A percentile compares a stretch with the other conserved stretches of the same genome.
phyloP scores from a whole-genome alignment of 306 rosid genomes.

The Oxytropis ochrocephala region DNA sequence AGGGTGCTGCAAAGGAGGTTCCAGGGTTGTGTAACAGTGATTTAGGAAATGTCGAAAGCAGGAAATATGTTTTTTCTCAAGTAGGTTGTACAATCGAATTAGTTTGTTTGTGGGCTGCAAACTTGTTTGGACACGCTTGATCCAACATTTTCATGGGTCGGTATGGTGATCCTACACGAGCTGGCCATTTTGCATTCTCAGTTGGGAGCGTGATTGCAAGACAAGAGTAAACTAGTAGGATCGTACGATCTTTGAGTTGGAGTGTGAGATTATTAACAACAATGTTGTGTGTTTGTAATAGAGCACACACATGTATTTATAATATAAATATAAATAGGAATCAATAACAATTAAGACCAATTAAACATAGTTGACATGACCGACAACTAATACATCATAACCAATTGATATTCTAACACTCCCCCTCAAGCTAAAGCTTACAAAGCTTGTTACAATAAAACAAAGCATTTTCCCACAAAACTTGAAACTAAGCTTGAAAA shows the following conservation, averaged over 20 bases:
- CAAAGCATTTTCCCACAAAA: no score
- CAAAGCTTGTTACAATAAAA: no score
- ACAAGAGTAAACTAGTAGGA: not conserved
- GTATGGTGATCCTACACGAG: not conserved
- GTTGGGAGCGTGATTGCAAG: not conserved
- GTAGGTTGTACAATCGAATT: not conserved
- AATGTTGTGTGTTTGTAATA: not conserved
- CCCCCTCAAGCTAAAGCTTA: no score
- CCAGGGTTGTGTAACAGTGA: not conserved
- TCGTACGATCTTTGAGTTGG: not conserved
- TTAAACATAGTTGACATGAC: no score
- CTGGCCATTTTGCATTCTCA: not conserved
- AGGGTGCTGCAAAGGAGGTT: not conserved
- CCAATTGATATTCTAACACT: no score
- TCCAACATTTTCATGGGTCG: not conserved
- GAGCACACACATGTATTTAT: no score
- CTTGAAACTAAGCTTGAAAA: no score
- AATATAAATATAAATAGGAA: no score
- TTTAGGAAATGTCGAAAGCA: not conserved
- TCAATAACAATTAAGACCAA: no score
- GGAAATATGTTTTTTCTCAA: not conserved
- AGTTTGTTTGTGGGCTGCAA: not conserved
- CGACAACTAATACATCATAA: no score
- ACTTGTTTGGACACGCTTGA: not conserved
- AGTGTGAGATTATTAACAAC: not conserved